Base-by-base conservation (phyloP, 176 grass and related monocot genomes). In the Musa acuminata region DNA sequence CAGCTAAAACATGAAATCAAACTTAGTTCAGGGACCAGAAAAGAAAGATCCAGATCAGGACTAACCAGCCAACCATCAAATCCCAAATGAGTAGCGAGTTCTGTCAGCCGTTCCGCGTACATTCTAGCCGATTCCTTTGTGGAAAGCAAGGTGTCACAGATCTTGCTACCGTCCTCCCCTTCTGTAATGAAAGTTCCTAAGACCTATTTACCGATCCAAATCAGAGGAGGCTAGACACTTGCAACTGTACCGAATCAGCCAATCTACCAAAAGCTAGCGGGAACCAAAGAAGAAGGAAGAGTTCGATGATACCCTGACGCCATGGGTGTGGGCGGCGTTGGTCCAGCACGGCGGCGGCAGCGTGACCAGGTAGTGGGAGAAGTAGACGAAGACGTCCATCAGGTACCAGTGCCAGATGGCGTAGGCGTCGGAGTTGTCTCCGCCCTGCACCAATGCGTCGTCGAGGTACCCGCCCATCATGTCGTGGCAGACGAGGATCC, bases 41-140 rank as follows among this genome's bases (percentile, higher is more conserved):
- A 51, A 11, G 3, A 19, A 69, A 53, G 7, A 26, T 43, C 35
- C 35, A 43, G 35, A 43, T 5, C 35, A 43, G 16, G 55, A 66
- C 87, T 83, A 93, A 98, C 90, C 75, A 93, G 90, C 94, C 94
- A 98, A 29, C 94, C 94, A 73, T 98, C 94, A 60, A 98, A 98
- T 24, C 94, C 84, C 78, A 93, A 79, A 10, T 22, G 23, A 48
- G 49, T 62, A 83, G 90, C 88, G 49, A 98, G 77, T 75, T 98
- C 90, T 52, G 94, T 66, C 62, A 98, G 75, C 49, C 86, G 88
- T 29, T 87, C 76, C 1, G 94, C 94, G 78, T 93, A 93, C 87
- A 91, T 87, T 69, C 77, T 80, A 9, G 94, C 85, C 71, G 90
- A 87, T 51, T 64, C 84, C 80, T 98, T 64, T 20, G 88, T 87